Evolutionary conservation across 192 early-diverging fungal species (phyloP).

Genomic region (Coemansia sp.): DNA sequence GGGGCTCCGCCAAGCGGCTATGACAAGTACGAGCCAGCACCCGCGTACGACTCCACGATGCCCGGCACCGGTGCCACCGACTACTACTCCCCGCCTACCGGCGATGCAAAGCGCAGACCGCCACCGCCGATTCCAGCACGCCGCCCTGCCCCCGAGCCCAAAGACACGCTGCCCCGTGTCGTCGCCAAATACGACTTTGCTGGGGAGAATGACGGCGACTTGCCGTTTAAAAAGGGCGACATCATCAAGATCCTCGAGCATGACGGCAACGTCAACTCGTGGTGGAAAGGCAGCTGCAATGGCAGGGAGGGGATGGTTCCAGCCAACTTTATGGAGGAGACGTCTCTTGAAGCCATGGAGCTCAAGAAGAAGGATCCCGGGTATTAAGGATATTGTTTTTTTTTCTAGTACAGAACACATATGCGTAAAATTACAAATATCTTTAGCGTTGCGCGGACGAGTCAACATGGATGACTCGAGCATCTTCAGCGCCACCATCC

Average conservation of each 20-base stretch:
- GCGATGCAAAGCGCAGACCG: constrained; percentile 25
- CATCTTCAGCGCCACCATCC: neutral
- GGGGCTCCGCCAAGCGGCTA: constrained; percentile 20
- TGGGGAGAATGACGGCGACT: constrained; percentile 75
- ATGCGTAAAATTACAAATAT: constrained; percentile 1
- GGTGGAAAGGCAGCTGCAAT: constrained; percentile 82
- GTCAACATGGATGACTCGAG: constrained; percentile 13
- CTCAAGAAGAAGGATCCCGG: neutral
- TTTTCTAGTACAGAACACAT: constrained; percentile 3
- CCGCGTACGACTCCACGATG: constrained; percentile 7
- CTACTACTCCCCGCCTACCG: constrained; percentile 17
- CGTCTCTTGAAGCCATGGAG: constrained; percentile 8
- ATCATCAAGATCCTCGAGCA: constrained; percentile 70
- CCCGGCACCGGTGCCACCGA: constrained; percentile 6
- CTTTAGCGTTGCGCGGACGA: neutral
- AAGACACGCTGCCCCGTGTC: constrained; percentile 39
- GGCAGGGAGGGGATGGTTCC: constrained; percentile 72
- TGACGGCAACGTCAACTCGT: constrained; percentile 63
- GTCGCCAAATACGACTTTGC: constrained; percentile 83
- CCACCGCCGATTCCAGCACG: constrained; percentile 55
- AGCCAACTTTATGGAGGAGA: constrained; percentile 64
- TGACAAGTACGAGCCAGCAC: constrained; percentile 5
- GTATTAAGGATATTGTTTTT: neutral
- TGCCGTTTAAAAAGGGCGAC: constrained; percentile 84
- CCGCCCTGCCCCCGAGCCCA: constrained; percentile 18